Evolutionary conservation across 352 stramenopile species (phyloP), one percentile per base, ranked within the genome.

Genomic region (Thraustochytrium striatum): DNA sequence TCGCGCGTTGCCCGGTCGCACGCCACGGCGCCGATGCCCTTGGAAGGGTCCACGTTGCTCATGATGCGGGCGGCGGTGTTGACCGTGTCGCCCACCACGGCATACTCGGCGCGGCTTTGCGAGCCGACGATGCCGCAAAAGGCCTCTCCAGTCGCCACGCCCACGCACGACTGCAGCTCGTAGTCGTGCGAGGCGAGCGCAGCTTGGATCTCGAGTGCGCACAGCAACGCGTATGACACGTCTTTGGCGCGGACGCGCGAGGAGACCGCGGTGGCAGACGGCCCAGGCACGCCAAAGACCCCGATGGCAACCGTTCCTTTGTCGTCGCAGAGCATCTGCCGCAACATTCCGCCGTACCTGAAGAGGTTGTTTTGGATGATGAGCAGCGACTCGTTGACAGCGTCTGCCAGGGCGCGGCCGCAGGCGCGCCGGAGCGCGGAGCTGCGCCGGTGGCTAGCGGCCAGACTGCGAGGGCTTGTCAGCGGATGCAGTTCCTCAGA

Each of bases 1-100:
- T 9, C 25, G 16, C 52, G 44, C 16, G 65, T 75, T 25, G 30
- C 19, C 19, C 11, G 21, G 65, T 75, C 65, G 47, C 65, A 75
- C 16, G 65, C 65, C 13, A 75, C 65, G 16, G 41, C 65, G 52
- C n/a, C 41, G 25, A 21, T 30, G 3, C 41, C n/a, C 13, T 75
- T 38, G 8, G 25, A 30, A 0, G 41, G 7, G 9, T 38, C 65
- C 7, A 8, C 50, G 1, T 28, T 7, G n/a, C 50, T 13, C 93
- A 97, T 97, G 11, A 97, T 86, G 9, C 93, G 86, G 7, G 93
- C 93, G 1, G 90, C 91, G 3, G 96, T 82, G 65, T 97, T 97
- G 21, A 97, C 92, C 13, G 93, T 93, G 79, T 97, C 91, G 1
- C 93, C 93, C 0, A 97, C 83, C 16, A 97, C 90, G 0, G 91